Base-by-base conservation (phyloP, 1,284 basidiomycete species). In the Heterobasidion occidentale region DNA sequence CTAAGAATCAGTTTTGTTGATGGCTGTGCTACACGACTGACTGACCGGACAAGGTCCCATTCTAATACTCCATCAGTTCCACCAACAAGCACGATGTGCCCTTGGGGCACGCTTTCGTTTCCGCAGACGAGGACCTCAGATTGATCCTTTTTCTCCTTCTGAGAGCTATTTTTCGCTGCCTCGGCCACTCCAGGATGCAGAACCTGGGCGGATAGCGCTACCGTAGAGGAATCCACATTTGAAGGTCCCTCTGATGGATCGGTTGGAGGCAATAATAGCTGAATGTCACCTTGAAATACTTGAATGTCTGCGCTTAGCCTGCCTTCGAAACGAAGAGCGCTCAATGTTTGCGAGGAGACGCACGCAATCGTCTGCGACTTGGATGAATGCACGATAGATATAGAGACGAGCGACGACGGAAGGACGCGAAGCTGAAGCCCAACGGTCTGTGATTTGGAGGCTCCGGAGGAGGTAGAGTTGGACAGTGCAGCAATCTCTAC, bases 201-300 rank as follows among this genome's bases (percentile, higher is more conserved):
- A 3, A 61, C 53, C 48, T 56, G 58, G 8, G 56, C 44, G 15
- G 65, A 61, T 42, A 59, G 56, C n/a, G 61, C 55, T 9, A 49
- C 44, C 19, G 60, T 48, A 15, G 58, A 46, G 3, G n/a, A 56
- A 51, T 9, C 55, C 63, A 62, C 27, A 27, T 27, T 27, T 5
- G 27, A 27, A 27, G 56, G 48, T 27, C 51, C 65, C 49, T 62
- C 62, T 36, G 64, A 58, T 3, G 70, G 70, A 53, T 67, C 69
- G 7, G 58, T 47, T 11, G 71, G 71, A 3, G 70, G 64, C 4
- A 53, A 5, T 7, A 71, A 20, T 3, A 68, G 60, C 15, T 59
- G 61, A 9, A 70, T 1, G 58, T 56, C 14, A 62, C 69, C 19
- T 45, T 19, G 20, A 58, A 52, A 9, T 42, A 33, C 20, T 6